phyloP scores from a whole-genome alignment of 2,329 filamentous ascomycete species.

The Neoascochyta sp. region DNA sequence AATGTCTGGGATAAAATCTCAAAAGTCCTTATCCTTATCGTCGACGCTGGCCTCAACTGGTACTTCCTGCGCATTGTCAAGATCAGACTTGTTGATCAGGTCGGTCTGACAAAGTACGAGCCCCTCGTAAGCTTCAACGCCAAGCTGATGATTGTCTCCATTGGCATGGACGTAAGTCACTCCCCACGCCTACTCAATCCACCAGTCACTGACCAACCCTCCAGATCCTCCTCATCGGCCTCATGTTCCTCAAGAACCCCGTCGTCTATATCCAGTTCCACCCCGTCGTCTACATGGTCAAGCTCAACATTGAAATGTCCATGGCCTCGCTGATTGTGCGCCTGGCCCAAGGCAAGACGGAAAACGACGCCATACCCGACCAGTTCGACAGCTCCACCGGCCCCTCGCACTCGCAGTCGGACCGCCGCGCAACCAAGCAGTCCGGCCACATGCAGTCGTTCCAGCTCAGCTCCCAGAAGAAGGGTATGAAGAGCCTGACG shows the following conservation, averaged over 20 bases:
- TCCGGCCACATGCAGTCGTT: slow-evolving; percentile 14
- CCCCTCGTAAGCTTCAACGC: slow-evolving; percentile 43
- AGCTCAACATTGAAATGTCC: slow-evolving; percentile 46
- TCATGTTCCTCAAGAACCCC: slow-evolving; percentile 39
- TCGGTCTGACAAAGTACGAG: slow-evolving; percentile 42
- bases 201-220: not conserved
- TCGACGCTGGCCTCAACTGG: slow-evolving; percentile 52
- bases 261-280: slow-evolving; percentile 44
- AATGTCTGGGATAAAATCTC: slow-evolving; percentile 52
- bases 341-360: slow-evolving; percentile 28
- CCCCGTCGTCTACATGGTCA: slow-evolving; percentile 43
- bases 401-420: slow-evolving; percentile 16
- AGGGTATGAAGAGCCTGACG: slow-evolving; percentile 6
- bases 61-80: slow-evolving; percentile 49
- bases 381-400: slow-evolving; percentile 16
- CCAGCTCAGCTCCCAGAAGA: slow-evolving; percentile 13
- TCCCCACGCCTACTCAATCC: not conserved
- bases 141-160: slow-evolving; percentile 39
- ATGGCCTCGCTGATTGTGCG: slow-evolving; percentile 44
- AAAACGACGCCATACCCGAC: slow-evolving; percentile 26
- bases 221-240: slow-evolving; percentile 38
- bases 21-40: slow-evolving; percentile 51
- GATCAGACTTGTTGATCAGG: slow-evolving; percentile 35
- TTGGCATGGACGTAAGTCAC: slow-evolving; percentile 40
- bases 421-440: slow-evolving; percentile 7